phyloP scores from a whole-genome alignment of 306 rosid species.

The Begonia masoniana region DNA sequence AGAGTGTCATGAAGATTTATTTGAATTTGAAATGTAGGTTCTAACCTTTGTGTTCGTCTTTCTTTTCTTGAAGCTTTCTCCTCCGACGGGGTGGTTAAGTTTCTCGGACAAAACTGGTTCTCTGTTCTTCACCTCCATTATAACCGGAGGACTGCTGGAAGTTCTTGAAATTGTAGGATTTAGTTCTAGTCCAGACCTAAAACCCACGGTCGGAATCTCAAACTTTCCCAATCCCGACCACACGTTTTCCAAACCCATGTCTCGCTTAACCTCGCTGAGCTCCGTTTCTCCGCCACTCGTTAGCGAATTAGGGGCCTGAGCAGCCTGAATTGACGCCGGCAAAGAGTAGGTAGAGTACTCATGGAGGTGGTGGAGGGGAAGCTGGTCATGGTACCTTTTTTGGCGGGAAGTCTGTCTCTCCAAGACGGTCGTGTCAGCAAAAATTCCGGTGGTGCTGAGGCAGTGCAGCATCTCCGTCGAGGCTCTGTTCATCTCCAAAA shows the following conservation, averaged over 20 bases:
- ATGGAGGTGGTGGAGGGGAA: not conserved
- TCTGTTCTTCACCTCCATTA: constrained; percentile 8
- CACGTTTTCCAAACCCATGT: constrained; percentile 31
- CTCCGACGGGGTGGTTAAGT: too few species aligned
- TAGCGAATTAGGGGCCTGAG: constrained; percentile 6
- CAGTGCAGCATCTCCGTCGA: constrained; percentile 34
- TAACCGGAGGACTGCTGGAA: constrained; percentile 33
- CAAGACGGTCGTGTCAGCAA: constrained; percentile 30
- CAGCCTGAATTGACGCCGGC: constrained; percentile 8
- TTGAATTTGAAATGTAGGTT: too few species aligned
- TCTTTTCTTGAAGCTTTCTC: constrained; percentile 38
- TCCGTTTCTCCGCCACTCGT: constrained; percentile 13
- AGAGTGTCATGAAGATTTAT: not conserved
- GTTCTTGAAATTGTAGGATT: constrained; percentile 36
- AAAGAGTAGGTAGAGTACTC: constrained; percentile 17
- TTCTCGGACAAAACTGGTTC: constrained; percentile 8
- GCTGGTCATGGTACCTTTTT: constrained; percentile 20
- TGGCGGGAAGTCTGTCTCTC: constrained; percentile 32
- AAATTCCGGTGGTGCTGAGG: constrained; percentile 20
- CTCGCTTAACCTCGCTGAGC: constrained; percentile 38
- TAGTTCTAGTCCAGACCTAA: constrained; percentile 17
- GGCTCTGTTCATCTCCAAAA: constrained; percentile 16
- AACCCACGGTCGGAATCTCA: constrained; percentile 10
- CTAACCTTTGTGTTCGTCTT: constrained; percentile 49
- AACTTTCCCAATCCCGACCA: constrained; percentile 31